Base-by-base conservation (phyloP, 306 rosid species). In the Trichosanthes cucumerina region DNA sequence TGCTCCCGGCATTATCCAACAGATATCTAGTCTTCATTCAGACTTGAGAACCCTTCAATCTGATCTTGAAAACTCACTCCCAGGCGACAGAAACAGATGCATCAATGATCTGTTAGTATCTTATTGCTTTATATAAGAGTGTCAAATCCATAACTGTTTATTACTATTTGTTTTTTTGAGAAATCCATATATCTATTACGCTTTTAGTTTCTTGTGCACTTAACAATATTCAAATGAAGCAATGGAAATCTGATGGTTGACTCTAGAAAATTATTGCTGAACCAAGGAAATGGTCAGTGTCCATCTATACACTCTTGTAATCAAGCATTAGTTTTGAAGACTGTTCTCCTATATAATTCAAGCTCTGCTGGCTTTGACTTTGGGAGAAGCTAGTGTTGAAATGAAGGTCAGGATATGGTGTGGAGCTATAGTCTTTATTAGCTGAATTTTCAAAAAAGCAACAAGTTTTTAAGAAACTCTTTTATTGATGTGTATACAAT, bases 1-100 rank as follows among this genome's bases (percentile, higher is more conserved):
- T 18, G 99, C 99, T 81, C 99, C 99, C 1, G 99, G 97, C 77
- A 95, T 95, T 84, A 92, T 95, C 64, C 97, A 91, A 79, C 97
- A 92, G 88, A 90, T 91, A 87, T 91, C 96, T 71, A 83, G 91
- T 84, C 97, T 95, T 80, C 91, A 88, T 80, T 89, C 97, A 69
- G 97, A 92, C 77, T 84, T 95, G 83, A 86, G 82, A 92, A 82
- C 89, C 78, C 93, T 95, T 83, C 96, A 95, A 79, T 89, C 90
- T 1, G 97, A 91, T 83, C 97, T 92, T 72, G 96, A 95, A 75
- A 95, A 85, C 84, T 92, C 99, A 79, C 97, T 95, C 84, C 99
- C 97, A 19, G 99, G 90, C 85, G 99, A 92, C 83, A 88, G 97
- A 88, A 92, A 88, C 85, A 91, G 97, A 86, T 92, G 93, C 85